Base-by-base conservation (phyloP, 2,329 filamentous ascomycete species). In the Fusarium sp. region DNA sequence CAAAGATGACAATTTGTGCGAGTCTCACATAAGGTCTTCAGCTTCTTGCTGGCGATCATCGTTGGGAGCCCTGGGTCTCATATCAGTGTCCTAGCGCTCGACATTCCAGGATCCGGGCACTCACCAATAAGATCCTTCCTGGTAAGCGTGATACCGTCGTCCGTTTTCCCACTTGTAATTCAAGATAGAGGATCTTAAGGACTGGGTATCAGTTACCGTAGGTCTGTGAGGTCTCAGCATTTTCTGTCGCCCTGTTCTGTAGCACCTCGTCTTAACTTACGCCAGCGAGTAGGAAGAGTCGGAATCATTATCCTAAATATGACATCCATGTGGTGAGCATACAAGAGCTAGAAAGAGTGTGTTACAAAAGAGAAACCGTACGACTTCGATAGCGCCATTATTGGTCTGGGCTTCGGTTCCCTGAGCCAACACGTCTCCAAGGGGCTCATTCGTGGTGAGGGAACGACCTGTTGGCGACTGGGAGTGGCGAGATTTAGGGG, bases 61-160 rank as follows among this genome's bases (percentile, higher is more conserved):
- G 29, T 80, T 80, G 0, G 79, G 78, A 1, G 71, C 77, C 77
- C 78, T 80, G 1, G 6, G 6, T 2, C 0, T 7, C 0, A 6
- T 8, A 13, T 67, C 1, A 63, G 35, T 2, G 38, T 40, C 10
- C 13, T 9, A 5, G 5, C 0, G 22, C 3, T 8, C 2, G 10
- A 1, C 1, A 0, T 11, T 57, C 1, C n/a, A 14, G 2, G 11
- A 4, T 20, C 18, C 10, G 0, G 3, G 1, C 2, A 5, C 64
- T 42, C n/a, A 76, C 75, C 74, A 76, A 62, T 85, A 85, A 18
- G 82, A 76, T 10, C 87, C 87, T 31, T 86, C 83, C 37, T 84
- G 82, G 72, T 84, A 86, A 52, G 82, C 83, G 70, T 87, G 85
- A 60, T 89, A 89, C 5, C 86, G 80, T 1, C 87, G 82, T 4